Base-by-base conservation (phyloP, 2,329 filamentous ascomycete genomes). In the Chrysosporium keratinophilum region DNA sequence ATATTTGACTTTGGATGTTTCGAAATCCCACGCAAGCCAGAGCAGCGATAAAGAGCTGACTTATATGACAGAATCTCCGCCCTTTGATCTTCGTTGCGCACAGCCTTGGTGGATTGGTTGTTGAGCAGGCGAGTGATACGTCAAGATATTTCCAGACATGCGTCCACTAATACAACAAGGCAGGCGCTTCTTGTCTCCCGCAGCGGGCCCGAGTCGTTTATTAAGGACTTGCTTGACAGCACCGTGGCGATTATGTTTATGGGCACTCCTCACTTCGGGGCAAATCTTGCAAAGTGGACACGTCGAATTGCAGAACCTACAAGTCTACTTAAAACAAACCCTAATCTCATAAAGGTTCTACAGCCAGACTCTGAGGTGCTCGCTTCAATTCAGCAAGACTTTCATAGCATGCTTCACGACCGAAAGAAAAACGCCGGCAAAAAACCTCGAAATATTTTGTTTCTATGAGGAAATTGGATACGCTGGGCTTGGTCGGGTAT, bases 21-120 rank as follows among this genome's bases (percentile, higher is more conserved):
- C n/a, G n/a, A n/a, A n/a, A n/a, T n/a, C n/a, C n/a, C n/a, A n/a
- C n/a, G n/a, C n/a, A n/a, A n/a, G n/a, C n/a, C n/a, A n/a, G n/a
- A n/a, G n/a, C n/a, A n/a, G n/a, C n/a, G n/a, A n/a, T n/a, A n/a
- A n/a, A n/a, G n/a, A n/a, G 23, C 23, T 28, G 23, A 28, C 23
- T 28, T 14, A 10, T 3, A 10, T 14, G 11, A 14, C 12, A 54
- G 55, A 45, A 57, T 11, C n/a, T n/a, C n/a, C 57, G 59, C 7
- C 61, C 61, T 1, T 52, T 65, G 19, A 57, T 64, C 3, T 65
- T 64, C 48, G 58, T 65, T 15, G 50, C 42, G 23, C 62, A 65
- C 43, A 62, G 62, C 47, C 53, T 65, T 10, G 63, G 62, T 4
- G 61, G 63, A 10, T 55, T 65, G 17, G 60, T 64, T 4, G 60